Percentiles rank a stretch among this genome's conserved stretches.
Conservation (phyloP, 2,329 filamentous ascomycete species). For the Tolypocladium endophyticum region DNA sequence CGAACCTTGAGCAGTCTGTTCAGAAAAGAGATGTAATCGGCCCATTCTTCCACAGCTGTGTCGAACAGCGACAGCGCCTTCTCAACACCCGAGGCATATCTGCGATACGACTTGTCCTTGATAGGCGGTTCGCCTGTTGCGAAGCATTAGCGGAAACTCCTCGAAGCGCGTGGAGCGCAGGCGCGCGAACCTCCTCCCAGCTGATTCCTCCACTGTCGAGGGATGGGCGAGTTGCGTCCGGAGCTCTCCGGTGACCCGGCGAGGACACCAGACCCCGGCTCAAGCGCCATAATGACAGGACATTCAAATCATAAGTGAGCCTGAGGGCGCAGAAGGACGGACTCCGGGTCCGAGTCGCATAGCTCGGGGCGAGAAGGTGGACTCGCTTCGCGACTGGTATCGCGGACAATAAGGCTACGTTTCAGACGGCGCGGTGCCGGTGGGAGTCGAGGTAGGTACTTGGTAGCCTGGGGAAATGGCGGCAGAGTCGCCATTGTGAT, state of each 20-base stretch:
- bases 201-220: slow-evolving; percentile 67
- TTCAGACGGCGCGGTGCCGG: slow-evolving; percentile 2
- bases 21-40: slow-evolving; percentile 96
- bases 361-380: neutral
- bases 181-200: slow-evolving; percentile 58
- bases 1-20: slow-evolving; percentile 78
- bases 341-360: slow-evolving; percentile 2
- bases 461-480: neutral
- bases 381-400: neutral
- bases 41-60: slow-evolving; percentile 92
- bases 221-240: slow-evolving; percentile 65
- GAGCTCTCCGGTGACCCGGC: slow-evolving; percentile 73
- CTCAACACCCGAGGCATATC: slow-evolving; percentile 84
- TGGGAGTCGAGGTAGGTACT: neutral
- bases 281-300: slow-evolving; percentile 46
- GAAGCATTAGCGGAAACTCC: slow-evolving; percentile 1
- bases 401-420: slow-evolving; percentile 10
- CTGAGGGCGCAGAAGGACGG: slow-evolving; percentile 1
- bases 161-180: slow-evolving; percentile 3
- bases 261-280: slow-evolving; percentile 43
- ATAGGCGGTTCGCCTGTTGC: slow-evolving; percentile 39
- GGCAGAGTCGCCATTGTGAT: neutral
- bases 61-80: slow-evolving; percentile 84
- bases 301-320: slow-evolving; percentile 13
- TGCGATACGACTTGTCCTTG: slow-evolving; percentile 64